Conservation (phyloP, 1,284 basidiomycete genomes). For the Wallemia mellicola region DNA sequence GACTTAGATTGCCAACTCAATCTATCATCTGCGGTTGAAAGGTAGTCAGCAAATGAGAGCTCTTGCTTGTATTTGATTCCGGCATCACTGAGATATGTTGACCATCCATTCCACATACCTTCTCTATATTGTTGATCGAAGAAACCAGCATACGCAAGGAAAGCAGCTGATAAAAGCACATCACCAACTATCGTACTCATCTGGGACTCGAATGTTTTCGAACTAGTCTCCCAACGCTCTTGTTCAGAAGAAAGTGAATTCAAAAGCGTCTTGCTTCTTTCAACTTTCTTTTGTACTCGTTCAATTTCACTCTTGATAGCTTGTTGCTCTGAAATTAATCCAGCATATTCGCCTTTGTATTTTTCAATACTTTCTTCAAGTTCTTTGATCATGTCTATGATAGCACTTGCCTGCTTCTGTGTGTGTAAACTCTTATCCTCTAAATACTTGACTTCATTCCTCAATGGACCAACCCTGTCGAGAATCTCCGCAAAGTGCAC, state of each 20-base stretch:
- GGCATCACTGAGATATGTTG: constrained; percentile 57
- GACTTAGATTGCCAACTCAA: constrained; percentile 85
- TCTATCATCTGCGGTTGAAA: constrained; percentile 89
- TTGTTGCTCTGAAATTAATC: constrained; percentile 87
- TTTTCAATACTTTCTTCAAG: constrained; percentile 70
- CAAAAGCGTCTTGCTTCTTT: constrained; percentile 81
- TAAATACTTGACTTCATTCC: constrained; percentile 77
- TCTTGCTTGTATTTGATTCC: constrained; percentile 76
- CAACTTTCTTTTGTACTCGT: constrained; percentile 82
- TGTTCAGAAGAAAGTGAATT: constrained; percentile 86
- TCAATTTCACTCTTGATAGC: constrained; percentile 97
- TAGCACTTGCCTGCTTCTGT: constrained; percentile 64
- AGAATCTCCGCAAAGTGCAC: constrained; percentile 92
- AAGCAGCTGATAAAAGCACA: constrained; percentile 79
- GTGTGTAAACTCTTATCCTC: constrained; percentile 76
- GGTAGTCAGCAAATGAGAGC: constrained; percentile 73
- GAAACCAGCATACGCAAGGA: constrained; percentile 90
- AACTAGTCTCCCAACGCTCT: constrained; percentile 76
- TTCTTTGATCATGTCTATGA: constrained; percentile 73
- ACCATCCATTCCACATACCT: constrained; percentile 90
- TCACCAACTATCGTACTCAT: constrained; percentile 98
- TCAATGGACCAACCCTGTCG: constrained; percentile 85
- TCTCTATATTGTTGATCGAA: constrained; percentile 98
- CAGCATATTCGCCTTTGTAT: constrained; percentile 95
- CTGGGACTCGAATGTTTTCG: constrained; percentile 83